Percentiles rank a stretch among this genome's conserved stretches.
phyloP scores from a whole-genome alignment of 2,329 filamentous ascomycete species.

The Exophiala viscosa region DNA sequence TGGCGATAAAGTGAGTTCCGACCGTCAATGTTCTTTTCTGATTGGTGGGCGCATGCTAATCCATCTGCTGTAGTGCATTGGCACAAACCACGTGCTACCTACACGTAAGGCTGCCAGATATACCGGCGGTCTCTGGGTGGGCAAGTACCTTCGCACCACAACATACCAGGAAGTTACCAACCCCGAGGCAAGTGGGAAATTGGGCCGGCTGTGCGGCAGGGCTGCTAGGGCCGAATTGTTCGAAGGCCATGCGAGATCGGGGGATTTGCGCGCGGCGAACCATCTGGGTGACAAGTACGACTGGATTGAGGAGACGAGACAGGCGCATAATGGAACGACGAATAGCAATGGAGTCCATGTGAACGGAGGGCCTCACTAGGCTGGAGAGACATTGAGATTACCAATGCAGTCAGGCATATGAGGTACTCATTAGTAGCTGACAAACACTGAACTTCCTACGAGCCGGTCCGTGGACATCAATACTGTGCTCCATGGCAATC shows the following conservation, averaged over 20 bases:
- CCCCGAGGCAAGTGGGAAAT: conserved; percentile 44
- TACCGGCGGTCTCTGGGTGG: conserved; percentile 54
- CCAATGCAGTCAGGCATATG: too few species aligned
- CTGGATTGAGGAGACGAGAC: background rate
- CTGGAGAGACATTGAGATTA: too few species aligned
- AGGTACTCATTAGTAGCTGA: too few species aligned
- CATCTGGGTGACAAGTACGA: background rate
- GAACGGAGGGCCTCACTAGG: too few species aligned
- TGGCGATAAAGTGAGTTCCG: conserved; percentile 48
- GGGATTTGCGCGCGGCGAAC: conserved; percentile 43
- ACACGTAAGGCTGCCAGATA: conserved; percentile 48
- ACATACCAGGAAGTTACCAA: conserved; percentile 52
- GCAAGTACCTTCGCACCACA: conserved; percentile 52
- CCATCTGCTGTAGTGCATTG: conserved; percentile 43
- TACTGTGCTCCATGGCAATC: too few species aligned
- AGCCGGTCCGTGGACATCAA: too few species aligned
- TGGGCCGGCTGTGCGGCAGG: conserved; percentile 49
- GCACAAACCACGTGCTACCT: conserved; percentile 54
- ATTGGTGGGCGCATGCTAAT: background rate
- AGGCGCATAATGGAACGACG: too few species aligned
- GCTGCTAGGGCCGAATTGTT: conserved; percentile 51
- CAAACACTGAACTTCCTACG: too few species aligned
- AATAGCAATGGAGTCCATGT: too few species aligned
- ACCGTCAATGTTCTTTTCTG: background rate
- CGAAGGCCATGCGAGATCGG: conserved; percentile 52